phyloP scores from a whole-genome alignment of 345 rosid genomes.

The Dimocarpus longan region DNA sequence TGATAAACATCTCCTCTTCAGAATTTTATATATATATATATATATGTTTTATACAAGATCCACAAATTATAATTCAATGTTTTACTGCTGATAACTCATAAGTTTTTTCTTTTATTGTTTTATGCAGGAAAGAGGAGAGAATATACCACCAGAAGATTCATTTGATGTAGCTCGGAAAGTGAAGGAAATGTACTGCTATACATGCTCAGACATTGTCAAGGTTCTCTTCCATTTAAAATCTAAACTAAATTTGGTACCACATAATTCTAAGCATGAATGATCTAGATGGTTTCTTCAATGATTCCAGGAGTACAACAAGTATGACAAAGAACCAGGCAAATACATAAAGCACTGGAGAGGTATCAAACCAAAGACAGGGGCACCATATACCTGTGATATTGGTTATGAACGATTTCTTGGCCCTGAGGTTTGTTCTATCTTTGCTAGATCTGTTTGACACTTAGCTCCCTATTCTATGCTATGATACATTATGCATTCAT shows the following conservation, averaged over 20 bases:
- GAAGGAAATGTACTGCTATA: conserved; percentile 90
- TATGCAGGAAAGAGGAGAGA: conserved; percentile 95
- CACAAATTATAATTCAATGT: neutral
- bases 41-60: neutral
- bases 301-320: conserved; percentile 91
- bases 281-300: conserved; percentile 15
- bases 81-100: conserved; percentile 9
- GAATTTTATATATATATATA: neutral
- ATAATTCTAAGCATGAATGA: conserved; percentile 5
- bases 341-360: conserved; percentile 93
- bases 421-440: conserved; percentile 74
- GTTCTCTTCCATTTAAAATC: conserved; percentile 36
- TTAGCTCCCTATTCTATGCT: neutral
- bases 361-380: conserved; percentile 95
- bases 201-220: conserved; percentile 96
- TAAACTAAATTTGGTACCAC: conserved; percentile 1
- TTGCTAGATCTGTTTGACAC: conserved; percentile 17
- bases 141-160: conserved; percentile 95
- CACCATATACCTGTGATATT: conserved; percentile 92
- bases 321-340: conserved; percentile 93
- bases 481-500: conserved; percentile 2
- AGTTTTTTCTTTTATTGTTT: conserved; percentile 28
- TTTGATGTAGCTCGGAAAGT: conserved; percentile 94
- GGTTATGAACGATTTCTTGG: conserved; percentile 98
- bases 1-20: neutral